A percentile compares a stretch with the other conserved stretches of the same genome.
Evolutionary conservation across 208 protist species (phyloP).

Genomic region (Leptomonas pyrrhocoris): DNA sequence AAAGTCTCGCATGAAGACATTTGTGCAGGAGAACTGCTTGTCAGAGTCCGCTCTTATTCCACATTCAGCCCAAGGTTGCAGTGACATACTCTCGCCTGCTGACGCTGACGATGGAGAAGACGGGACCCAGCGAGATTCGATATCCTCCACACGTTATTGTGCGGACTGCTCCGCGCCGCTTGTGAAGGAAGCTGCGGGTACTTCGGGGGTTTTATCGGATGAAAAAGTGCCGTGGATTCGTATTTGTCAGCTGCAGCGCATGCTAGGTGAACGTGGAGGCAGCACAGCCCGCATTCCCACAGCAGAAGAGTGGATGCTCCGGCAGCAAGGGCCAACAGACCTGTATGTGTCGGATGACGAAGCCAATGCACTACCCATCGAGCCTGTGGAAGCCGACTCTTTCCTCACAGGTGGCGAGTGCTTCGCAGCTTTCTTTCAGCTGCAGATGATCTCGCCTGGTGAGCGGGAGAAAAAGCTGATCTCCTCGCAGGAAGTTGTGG

Average conservation of each 20-base stretch:
- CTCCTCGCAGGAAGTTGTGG: background rate
- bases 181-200: background rate
- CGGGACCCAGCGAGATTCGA: background rate
- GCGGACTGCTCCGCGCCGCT: constrained; percentile 14
- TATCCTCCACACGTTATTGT: background rate
- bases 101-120: background rate
- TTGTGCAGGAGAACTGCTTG: constrained; percentile 19
- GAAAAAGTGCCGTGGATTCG: constrained; percentile 27
- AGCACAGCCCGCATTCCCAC: background rate
- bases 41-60: background rate
- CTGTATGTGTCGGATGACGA: constrained; percentile 13
- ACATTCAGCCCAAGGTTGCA: background rate
- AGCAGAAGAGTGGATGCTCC: constrained; percentile 30
- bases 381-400: background rate
- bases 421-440: constrained; percentile 31
- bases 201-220: background rate
- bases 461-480: background rate
- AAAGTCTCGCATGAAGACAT: background rate
- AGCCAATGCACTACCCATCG: background rate
- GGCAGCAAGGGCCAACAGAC: constrained; percentile 6
- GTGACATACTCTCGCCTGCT: background rate
- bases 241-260: constrained; percentile 28
- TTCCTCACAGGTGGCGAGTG: constrained; percentile 13
- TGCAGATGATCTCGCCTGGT: constrained; percentile 15
- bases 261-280: background rate